These are phyloP conservation scores for Escallonia herrerae DNA, from an alignment of 129 eudicot genomes.

Conservation along the genomic window DNA sequence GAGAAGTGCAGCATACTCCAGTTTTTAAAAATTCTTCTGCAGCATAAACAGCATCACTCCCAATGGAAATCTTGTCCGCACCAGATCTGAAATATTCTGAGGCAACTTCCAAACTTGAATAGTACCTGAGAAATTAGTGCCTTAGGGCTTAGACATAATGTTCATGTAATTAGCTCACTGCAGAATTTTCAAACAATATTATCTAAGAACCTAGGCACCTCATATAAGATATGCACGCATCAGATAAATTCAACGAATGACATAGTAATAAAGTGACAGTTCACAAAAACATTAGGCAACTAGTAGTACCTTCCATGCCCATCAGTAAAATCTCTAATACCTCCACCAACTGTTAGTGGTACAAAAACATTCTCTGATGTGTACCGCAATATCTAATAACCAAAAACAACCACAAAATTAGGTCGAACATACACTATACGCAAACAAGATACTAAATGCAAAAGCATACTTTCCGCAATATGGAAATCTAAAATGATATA, in stretches of 20 bases:
- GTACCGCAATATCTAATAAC: constrained; percentile 53
- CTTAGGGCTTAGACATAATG: background rate
- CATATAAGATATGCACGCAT: background rate
- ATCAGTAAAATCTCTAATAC: constrained; percentile 96
- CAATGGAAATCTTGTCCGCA: constrained; percentile 93
- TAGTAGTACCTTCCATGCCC: constrained; percentile 72
- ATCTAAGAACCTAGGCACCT: background rate
- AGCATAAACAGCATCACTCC: constrained; percentile 99
- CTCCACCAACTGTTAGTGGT: constrained; percentile 98
- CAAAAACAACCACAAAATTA: constrained; percentile 4
- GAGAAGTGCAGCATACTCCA: constrained; percentile 45
- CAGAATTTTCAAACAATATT: background rate
- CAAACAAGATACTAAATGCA: background rate
- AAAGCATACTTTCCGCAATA: background rate
- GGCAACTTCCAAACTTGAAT: constrained; percentile 97
- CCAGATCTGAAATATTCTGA: constrained; percentile 98
- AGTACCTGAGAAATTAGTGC: constrained; percentile 40
- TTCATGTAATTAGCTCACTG: background rate
- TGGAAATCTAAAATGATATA: background rate
- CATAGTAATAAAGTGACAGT: background rate
- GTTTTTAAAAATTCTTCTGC: constrained; percentile 84
- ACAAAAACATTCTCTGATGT: constrained; percentile 95
- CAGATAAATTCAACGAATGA: background rate
- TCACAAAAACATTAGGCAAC: background rate
- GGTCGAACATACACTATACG: background rate